Evolutionary conservation across 305 asterid species (phyloP).

Genomic region (Fraxinus paxiana): DNA sequence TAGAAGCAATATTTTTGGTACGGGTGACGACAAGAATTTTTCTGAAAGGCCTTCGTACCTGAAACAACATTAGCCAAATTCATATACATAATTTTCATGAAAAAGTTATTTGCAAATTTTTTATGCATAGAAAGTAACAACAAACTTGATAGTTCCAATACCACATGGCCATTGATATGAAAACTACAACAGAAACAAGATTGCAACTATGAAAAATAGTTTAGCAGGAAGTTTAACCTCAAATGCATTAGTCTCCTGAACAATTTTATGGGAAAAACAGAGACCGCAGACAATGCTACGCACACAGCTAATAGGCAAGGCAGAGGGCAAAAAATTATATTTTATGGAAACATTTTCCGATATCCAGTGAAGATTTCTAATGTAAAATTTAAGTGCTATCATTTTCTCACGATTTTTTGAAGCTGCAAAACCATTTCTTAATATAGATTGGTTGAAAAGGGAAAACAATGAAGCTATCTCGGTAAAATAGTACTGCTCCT

Average conservation of each 20-base stretch:
- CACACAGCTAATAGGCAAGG: background rate
- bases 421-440: background rate
- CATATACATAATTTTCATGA: background rate
- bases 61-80: constrained; percentile 29
- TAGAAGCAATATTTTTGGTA: constrained; percentile 85
- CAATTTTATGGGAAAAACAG: background rate
- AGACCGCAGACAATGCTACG: background rate
- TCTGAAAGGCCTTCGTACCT: constrained; percentile 99
- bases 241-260: background rate
- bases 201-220: background rate
- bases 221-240: background rate
- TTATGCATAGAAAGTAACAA: background rate
- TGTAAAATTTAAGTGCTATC: background rate
- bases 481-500: background rate
- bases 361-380: background rate
- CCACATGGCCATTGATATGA: background rate
- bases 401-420: background rate
- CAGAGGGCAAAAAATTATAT: background rate
- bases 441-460: background rate
- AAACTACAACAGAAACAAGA: background rate
- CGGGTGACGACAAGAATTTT: constrained; percentile 70
- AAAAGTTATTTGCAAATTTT: background rate
- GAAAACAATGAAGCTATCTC: background rate
- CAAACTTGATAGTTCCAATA: background rate
- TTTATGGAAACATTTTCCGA: background rate